phyloP scores from a whole-genome alignment of 1,139 yeast species.

The Kodamaea suecica region DNA sequence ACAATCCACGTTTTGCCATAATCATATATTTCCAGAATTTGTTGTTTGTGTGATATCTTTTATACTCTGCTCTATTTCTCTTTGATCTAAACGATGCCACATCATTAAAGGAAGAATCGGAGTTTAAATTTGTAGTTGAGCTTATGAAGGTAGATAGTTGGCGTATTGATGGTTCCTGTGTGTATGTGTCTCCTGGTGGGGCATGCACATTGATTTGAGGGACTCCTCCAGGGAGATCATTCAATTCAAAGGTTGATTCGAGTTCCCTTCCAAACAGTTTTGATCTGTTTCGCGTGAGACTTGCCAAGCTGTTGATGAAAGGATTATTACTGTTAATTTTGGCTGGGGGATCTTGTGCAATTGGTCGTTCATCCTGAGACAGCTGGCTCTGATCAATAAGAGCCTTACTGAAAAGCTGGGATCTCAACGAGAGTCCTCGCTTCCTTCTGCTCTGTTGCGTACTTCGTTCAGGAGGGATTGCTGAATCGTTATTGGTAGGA shows the following conservation, averaged over 20 bases:
- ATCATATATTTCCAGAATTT: conserved; percentile 16
- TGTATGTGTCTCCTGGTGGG: neutral
- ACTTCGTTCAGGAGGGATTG: conserved; percentile 9
- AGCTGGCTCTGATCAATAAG: conserved; percentile 17
- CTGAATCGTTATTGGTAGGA: no score
- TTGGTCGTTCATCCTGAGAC: conserved; percentile 1
- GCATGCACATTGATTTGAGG: conserved; percentile 11
- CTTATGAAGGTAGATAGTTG: conserved; percentile 20
- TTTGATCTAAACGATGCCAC: conserved; percentile 22
- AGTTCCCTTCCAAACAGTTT: conserved; percentile 5
- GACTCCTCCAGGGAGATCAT: conserved; percentile 2
- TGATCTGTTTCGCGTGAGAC: conserved; percentile 5
- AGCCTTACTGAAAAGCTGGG: conserved; percentile 64
- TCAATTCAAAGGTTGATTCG: conserved; percentile 12
- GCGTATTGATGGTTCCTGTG: conserved; percentile 18
- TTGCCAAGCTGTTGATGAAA: conserved; percentile 6
- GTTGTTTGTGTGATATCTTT: conserved; percentile 18
- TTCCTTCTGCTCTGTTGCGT: conserved; percentile 45
- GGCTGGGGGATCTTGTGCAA: conserved; percentile 1
- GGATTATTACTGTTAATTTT: conserved; percentile 5
- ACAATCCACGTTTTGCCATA: conserved; percentile 29
- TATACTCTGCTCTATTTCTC: conserved; percentile 18
- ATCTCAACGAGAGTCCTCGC: conserved; percentile 70
- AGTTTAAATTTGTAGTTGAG: conserved; percentile 28
- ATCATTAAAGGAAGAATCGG: conserved; percentile 20